phyloP scores from a whole-genome alignment of 2,329 filamentous ascomycete genomes.

The Fusarium liriodendri region DNA sequence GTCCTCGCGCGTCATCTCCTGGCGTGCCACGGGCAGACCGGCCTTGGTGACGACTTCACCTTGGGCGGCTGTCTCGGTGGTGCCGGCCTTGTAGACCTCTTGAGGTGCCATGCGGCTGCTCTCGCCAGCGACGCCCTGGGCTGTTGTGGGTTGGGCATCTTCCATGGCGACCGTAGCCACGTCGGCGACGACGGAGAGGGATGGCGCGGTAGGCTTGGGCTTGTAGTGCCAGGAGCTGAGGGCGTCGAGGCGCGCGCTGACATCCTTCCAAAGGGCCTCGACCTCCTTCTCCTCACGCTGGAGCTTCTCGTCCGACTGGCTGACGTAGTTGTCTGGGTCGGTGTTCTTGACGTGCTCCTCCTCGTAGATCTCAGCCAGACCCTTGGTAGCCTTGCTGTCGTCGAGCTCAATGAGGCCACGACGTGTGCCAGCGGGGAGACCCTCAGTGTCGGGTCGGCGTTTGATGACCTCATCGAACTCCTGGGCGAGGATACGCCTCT shows the following conservation, averaged over 20 bases:
- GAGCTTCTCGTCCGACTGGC: conserved; percentile 84
- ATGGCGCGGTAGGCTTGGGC: conserved; percentile 84
- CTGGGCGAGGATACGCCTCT: conserved; percentile 87
- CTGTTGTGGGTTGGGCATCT: conserved; percentile 88
- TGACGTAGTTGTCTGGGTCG: conserved; percentile 83
- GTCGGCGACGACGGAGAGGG: conserved; percentile 87
- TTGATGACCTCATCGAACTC: conserved; percentile 94
- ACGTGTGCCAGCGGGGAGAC: conserved; percentile 68
- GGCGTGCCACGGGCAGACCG: conserved; percentile 80
- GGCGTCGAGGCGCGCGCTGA: conserved; percentile 84
- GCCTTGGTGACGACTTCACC: conserved; percentile 82
- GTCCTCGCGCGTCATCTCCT: conserved; percentile 91
- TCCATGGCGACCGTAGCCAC: conserved; percentile 95
- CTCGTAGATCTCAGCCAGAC: conserved; percentile 93
- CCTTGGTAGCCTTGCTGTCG: conserved; percentile 87
- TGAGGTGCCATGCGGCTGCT: conserved; percentile 89
- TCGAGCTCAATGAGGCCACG: conserved; percentile 84
- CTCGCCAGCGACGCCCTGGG: conserved; percentile 75
- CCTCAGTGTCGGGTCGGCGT: conserved; percentile 79
- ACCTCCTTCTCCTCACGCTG: conserved; percentile 87
- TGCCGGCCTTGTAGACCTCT: conserved; percentile 87
- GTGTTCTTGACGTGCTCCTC: conserved; percentile 85
- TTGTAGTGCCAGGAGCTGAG: conserved; percentile 96
- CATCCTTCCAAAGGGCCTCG: conserved; percentile 82
- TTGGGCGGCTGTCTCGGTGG: conserved; percentile 68